Base-by-base conservation (phyloP, 2,329 filamentous ascomycete species). In the Colletotrichum sp. region DNA sequence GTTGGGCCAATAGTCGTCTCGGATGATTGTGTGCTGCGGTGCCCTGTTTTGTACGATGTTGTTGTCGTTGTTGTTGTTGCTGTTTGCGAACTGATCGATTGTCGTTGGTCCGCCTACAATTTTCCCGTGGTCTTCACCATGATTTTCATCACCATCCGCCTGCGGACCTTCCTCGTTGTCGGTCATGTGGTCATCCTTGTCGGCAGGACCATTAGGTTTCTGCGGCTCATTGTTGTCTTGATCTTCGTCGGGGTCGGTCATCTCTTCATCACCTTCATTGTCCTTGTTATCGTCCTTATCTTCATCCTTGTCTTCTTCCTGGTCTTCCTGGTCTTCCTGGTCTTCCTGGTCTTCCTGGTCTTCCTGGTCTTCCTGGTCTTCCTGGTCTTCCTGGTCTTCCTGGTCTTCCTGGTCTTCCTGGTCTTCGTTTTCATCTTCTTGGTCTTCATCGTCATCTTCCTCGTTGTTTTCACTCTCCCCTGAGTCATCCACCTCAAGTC, bases 1-100 rank as follows among this genome's bases (percentile, higher is more conserved):
- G 15, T 43, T 61, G 15, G 67, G 67, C 67, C 67, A 69, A 24
- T 32, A 69, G 8, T 30, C 34, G 18, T 43, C 55, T 30, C 26
- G 30, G 4, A 69, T 21, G 0, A 69, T 68, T 15, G 16, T n/a
- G 2, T 15, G 30, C 48, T 30, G 34, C 21, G 21, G 10, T 26
- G 21, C 32, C 2, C 3, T 21, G 13, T 39, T 36, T 39, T 26
- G 18, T n/a, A 16, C 21, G n/a, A 26, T 12, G n/a, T 21, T n/a
- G 6, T 61, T 26, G 52, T 26, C 52, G 12, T 15, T 26, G 39
- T 10, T n/a, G 18, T n/a, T 48, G 5, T 1, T 48, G 39, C 4
- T 48, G 39, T 48, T 48, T 7, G 18, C 39, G 39, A 48, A 43
- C 36, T 43, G 36, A 48, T 48, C 39, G 18, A 48, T 48, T 48